These are phyloP conservation scores for Pythium aphanidermatum DNA, from an alignment of 352 stramenopile species.

Conservation along the genomic window DNA sequence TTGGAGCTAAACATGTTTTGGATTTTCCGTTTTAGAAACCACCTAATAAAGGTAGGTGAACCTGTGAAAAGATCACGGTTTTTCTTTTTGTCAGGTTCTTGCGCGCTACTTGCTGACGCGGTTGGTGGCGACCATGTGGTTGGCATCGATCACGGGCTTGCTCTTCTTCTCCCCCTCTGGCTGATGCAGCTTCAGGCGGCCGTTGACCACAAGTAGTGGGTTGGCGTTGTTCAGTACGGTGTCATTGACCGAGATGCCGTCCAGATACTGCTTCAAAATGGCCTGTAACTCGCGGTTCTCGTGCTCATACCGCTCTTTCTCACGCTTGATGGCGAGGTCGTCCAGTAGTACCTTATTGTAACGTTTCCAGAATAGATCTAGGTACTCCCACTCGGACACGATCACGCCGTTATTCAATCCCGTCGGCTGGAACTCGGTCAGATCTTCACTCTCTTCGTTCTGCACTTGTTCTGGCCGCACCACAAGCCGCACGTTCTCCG, in stretches of 20 bases:
- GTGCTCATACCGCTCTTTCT: conserved; percentile 74
- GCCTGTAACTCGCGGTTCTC: conserved; percentile 90
- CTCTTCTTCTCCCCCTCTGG: conserved; percentile 29
- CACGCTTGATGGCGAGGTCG: conserved; percentile 85
- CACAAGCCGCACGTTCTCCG: conserved; percentile 49
- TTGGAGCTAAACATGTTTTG: too few relatives aligned
- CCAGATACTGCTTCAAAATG: conserved; percentile 91
- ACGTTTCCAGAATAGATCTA: conserved; percentile 92
- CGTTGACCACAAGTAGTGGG: conserved; percentile 92
- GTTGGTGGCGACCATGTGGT: conserved; percentile 80
- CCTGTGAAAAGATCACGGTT: too few relatives aligned
- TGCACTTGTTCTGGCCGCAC: conserved; percentile 30
- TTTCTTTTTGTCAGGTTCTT: background rate
- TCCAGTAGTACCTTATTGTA: conserved; percentile 95
- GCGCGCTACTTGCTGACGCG: conserved; percentile 32
- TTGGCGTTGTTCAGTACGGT: conserved; percentile 89
- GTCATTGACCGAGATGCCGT: conserved; percentile 91
- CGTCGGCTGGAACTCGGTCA: conserved; percentile 61
- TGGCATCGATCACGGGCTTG: conserved; percentile 66
- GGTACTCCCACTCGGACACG: conserved; percentile 73
- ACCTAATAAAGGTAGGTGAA: background rate
- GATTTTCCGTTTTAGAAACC: too few relatives aligned
- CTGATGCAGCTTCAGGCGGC: conserved; percentile 58
- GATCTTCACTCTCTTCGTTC: conserved; percentile 33
- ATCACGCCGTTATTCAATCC: conserved; percentile 40